phyloP scores from a whole-genome alignment of 768 basidiomycete species.

The Auricularia cornea region DNA sequence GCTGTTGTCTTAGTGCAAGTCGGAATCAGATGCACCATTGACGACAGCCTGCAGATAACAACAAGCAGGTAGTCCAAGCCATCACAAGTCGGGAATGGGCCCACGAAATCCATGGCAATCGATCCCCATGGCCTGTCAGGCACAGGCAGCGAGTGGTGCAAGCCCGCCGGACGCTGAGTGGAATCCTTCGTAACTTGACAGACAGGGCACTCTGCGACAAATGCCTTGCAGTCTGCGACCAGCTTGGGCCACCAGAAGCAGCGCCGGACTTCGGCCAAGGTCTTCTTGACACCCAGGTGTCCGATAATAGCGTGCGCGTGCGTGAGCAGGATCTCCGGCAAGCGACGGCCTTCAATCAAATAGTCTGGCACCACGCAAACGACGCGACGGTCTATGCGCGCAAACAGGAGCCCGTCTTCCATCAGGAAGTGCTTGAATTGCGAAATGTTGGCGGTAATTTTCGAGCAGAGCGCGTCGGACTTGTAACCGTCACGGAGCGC shows the following conservation, averaged over 20 bases:
- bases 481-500: neutral
- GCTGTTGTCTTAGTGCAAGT: conserved; percentile 3
- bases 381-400: conserved; percentile 8
- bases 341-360: conserved; percentile 7
- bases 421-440: neutral
- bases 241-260: conserved; percentile 20
- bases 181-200: conserved; percentile 11
- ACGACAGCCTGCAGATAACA: conserved; percentile 5
- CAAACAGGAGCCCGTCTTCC: neutral
- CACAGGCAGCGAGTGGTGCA: conserved; percentile 5
- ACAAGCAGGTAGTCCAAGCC: neutral
- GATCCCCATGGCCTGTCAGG: conserved; percentile 14
- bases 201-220: conserved; percentile 19
- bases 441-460: neutral
- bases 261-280: conserved; percentile 8
- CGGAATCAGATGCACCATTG: conserved; percentile 15
- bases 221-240: conserved; percentile 15
- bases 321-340: neutral
- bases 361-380: conserved; percentile 12
- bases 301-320: neutral
- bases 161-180: conserved; percentile 1
- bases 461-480: neutral
- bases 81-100: conserved; percentile 11
- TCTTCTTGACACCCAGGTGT: conserved; percentile 13
- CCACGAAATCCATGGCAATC: conserved; percentile 19